Evolutionary conservation across 805 yeast species (phyloP).

Genomic region (Cyberlindnera petersonii): DNA sequence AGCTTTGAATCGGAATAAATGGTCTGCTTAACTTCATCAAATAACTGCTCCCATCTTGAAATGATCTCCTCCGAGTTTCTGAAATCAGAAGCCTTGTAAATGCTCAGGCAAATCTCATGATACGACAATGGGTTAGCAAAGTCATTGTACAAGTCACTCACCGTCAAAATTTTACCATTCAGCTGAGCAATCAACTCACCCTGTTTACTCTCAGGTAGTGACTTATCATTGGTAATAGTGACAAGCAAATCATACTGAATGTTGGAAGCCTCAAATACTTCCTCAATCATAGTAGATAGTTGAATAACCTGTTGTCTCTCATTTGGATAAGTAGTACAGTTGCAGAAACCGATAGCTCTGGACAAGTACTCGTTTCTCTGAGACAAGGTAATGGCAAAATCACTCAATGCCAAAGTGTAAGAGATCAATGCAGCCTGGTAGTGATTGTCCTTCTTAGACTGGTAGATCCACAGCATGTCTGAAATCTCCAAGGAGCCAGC

Average conservation of each 20-base stretch:
- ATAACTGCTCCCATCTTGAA: slow-evolving; percentile 72
- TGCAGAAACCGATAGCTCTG: slow-evolving; percentile 89
- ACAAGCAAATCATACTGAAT: slow-evolving; percentile 57
- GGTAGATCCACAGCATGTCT: slow-evolving; percentile 82
- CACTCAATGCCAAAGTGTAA: slow-evolving; percentile 68
- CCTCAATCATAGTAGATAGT: slow-evolving; percentile 65
- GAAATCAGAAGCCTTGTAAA: slow-evolving; percentile 81
- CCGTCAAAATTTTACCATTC: slow-evolving; percentile 60
- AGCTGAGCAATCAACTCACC: slow-evolving; percentile 49
- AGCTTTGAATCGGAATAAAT: slow-evolving; percentile 5
- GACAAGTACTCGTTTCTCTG: slow-evolving; percentile 85
- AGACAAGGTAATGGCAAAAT: slow-evolving; percentile 60
- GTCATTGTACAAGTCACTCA: slow-evolving; percentile 78
- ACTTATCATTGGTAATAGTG: slow-evolving; percentile 46
- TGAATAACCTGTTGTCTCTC: slow-evolving; percentile 73
- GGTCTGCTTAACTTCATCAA: slow-evolving; percentile 35
- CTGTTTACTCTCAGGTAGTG: slow-evolving; percentile 47
- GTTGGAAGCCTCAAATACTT: slow-evolving; percentile 80
- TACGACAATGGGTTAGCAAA: slow-evolving; percentile 87
- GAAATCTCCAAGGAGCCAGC: slow-evolving; percentile 66
- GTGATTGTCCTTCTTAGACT: slow-evolving; percentile 75
- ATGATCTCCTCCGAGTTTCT: slow-evolving; percentile 79
- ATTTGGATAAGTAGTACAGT: slow-evolving; percentile 74
- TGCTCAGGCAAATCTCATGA: slow-evolving; percentile 71
- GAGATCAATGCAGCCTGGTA: slow-evolving; percentile 82